These are phyloP conservation scores for Phytopythium aichiense DNA, from an alignment of 352 stramenopile species.

Conservation along the genomic window DNA sequence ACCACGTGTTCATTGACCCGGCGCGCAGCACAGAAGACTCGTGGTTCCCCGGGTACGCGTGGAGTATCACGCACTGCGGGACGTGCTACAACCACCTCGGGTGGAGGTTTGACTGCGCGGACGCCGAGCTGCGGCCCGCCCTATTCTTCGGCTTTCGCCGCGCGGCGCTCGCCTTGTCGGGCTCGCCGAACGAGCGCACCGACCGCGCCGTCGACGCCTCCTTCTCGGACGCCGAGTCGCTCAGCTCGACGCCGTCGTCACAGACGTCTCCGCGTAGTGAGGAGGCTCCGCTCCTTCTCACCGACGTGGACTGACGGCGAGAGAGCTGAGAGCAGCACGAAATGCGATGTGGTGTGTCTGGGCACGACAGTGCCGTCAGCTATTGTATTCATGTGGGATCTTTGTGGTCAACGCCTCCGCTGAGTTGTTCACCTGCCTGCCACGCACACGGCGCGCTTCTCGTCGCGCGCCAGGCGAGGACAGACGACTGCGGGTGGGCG, in stretches of 20 bases:
- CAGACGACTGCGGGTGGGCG: neutral
- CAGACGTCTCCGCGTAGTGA: slow-evolving; percentile 13
- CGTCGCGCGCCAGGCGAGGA: neutral
- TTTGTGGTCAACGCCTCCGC: neutral
- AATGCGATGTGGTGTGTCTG: neutral
- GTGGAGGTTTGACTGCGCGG: slow-evolving; percentile 65
- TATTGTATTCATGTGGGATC: neutral
- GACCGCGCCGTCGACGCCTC: neutral
- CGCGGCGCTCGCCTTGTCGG: slow-evolving; percentile 40
- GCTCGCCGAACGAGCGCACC: neutral
- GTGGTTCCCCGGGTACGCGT: slow-evolving; percentile 79
- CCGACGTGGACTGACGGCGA: neutral
- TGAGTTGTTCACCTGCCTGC: neutral
- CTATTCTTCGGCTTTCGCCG: slow-evolving; percentile 74
- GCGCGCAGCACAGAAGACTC: slow-evolving; percentile 52
- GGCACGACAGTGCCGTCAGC: neutral
- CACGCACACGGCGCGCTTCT: neutral
- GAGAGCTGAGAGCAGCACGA: neutral
- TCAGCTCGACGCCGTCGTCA: slow-evolving; percentile 17
- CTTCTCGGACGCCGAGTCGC: slow-evolving; percentile 17
- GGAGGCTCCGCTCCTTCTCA: slow-evolving; percentile 19
- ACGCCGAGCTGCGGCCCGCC: slow-evolving; percentile 20
- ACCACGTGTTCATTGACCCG: slow-evolving; percentile 42
- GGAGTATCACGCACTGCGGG: slow-evolving; percentile 75
- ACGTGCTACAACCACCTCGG: slow-evolving; percentile 67